These are phyloP conservation scores for Grigorovia yakushimaensis DNA, from an alignment of 805 yeast genomes.

Conservation along the genomic window DNA sequence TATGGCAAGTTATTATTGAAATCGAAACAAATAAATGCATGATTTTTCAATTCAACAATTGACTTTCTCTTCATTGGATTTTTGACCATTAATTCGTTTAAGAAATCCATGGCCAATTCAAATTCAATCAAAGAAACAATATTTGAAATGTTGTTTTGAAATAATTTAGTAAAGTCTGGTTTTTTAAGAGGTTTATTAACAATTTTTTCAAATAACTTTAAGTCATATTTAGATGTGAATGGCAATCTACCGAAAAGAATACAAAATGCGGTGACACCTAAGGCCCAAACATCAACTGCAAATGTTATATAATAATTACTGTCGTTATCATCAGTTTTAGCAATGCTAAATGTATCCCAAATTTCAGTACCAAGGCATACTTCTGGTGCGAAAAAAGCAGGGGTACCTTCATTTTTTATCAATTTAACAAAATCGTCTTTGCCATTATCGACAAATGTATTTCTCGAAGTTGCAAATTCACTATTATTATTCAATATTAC, in stretches of 20 bases:
- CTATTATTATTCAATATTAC: slow-evolving; percentile 30
- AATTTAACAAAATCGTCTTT: slow-evolving; percentile 56
- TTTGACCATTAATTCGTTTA: slow-evolving; percentile 54
- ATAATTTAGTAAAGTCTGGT: slow-evolving; percentile 36
- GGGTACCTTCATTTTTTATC: slow-evolving; percentile 96
- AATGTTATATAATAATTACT: slow-evolving; percentile 40
- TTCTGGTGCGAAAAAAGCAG: slow-evolving; percentile 95
- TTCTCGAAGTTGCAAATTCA: slow-evolving; percentile 12
- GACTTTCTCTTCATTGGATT: slow-evolving; percentile 60
- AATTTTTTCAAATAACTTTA: slow-evolving; percentile 63
- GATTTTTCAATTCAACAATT: slow-evolving; percentile 62
- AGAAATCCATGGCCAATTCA: slow-evolving; percentile 42
- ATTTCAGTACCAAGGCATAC: slow-evolving; percentile 50
- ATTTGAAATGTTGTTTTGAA: slow-evolving; percentile 23
- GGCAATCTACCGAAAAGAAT: slow-evolving; percentile 82
- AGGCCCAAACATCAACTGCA: slow-evolving; percentile 95
- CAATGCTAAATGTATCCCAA: slow-evolving; percentile 12
- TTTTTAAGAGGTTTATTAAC: slow-evolving; percentile 49
- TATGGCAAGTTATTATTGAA: slow-evolving; percentile 18
- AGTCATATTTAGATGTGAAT: slow-evolving; percentile 72
- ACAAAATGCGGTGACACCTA: slow-evolving; percentile 87
- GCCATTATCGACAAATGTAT: not conserved
- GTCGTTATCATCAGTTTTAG: slow-evolving; percentile 29
- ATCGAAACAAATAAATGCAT: slow-evolving; percentile 53
- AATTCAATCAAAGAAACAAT: slow-evolving; percentile 36